phyloP scores from a whole-genome alignment of 2,329 filamentous ascomycete species.

The Sporothrix inflata region DNA sequence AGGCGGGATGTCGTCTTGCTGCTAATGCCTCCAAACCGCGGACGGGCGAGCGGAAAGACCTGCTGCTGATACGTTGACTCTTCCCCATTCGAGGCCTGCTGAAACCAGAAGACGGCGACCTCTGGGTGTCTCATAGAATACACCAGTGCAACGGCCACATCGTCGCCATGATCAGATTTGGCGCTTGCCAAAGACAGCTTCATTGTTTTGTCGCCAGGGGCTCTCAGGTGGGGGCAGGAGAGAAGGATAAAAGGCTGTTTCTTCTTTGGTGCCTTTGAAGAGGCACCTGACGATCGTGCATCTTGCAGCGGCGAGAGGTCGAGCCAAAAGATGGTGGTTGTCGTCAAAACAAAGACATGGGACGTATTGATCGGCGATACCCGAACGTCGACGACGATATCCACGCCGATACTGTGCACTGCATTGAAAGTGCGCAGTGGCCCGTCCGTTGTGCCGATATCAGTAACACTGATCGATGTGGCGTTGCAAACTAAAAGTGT shows the following conservation, averaged over 20 bases:
- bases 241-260: slow-evolving; percentile 42
- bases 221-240: slow-evolving; percentile 51
- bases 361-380: slow-evolving; percentile 50
- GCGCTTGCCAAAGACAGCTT: slow-evolving; percentile 44
- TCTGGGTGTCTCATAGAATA: slow-evolving; percentile 36
- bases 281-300: neutral
- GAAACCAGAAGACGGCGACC: slow-evolving; percentile 38
- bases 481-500: slow-evolving; percentile 39
- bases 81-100: slow-evolving; percentile 25
- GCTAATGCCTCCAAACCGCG: neutral
- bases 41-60: neutral
- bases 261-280: neutral
- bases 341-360: slow-evolving; percentile 64
- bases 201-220: slow-evolving; percentile 44
- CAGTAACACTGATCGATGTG: slow-evolving; percentile 38
- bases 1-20: neutral
- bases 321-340: slow-evolving; percentile 54
- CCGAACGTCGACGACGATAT: slow-evolving; percentile 60
- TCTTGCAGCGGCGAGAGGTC: slow-evolving; percentile 39
- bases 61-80: slow-evolving; percentile 36
- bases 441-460: slow-evolving; percentile 33
- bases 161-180: slow-evolving; percentile 21
- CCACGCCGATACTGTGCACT: slow-evolving; percentile 39
- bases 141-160: slow-evolving; percentile 36
- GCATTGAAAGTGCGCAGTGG: slow-evolving; percentile 30